Evolutionary conservation across 345 rosid species (phyloP).

Genomic region (Streptanthus diversifolius): DNA sequence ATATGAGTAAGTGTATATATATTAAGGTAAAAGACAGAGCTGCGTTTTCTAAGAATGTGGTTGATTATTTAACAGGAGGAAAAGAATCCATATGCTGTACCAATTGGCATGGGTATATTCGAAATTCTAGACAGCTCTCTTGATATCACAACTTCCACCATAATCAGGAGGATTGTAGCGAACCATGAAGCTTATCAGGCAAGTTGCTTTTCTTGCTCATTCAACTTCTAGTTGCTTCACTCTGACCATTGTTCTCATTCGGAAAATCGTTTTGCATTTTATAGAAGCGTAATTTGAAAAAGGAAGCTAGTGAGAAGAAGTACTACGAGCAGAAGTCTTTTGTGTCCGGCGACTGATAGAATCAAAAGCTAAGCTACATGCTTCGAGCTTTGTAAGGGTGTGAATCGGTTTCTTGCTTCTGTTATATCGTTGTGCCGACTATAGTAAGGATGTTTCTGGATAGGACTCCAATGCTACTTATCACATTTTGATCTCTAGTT

Average conservation of each 20-base stretch:
- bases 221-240: neutral
- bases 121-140: conserved; percentile 68
- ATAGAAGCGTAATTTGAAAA: conserved; percentile 67
- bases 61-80: conserved; percentile 45
- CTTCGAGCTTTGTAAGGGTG: neutral
- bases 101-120: conserved; percentile 77
- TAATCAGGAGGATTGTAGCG: conserved; percentile 76
- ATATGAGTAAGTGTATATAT: neutral
- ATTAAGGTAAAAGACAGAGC: neutral
- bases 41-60: neutral
- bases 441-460: conserved; percentile 27
- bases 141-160: conserved; percentile 64
- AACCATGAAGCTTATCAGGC: conserved; percentile 82
- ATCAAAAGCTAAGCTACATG: neutral
- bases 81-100: conserved; percentile 67
- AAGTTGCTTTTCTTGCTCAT: conserved; percentile 7
- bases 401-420: neutral
- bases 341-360: conserved; percentile 48
- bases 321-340: conserved; percentile 60
- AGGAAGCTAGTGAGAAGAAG: conserved; percentile 57
- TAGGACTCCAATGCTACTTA: conserved; percentile 15
- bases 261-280: neutral
- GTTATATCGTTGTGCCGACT: conserved; percentile 2
- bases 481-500: conserved; percentile 23
- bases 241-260: neutral